Percentiles rank a stretch among this genome's conserved stretches.
Conservation (phyloP, 139 green algal genomes). For the Nannochloris sp. region DNA sequence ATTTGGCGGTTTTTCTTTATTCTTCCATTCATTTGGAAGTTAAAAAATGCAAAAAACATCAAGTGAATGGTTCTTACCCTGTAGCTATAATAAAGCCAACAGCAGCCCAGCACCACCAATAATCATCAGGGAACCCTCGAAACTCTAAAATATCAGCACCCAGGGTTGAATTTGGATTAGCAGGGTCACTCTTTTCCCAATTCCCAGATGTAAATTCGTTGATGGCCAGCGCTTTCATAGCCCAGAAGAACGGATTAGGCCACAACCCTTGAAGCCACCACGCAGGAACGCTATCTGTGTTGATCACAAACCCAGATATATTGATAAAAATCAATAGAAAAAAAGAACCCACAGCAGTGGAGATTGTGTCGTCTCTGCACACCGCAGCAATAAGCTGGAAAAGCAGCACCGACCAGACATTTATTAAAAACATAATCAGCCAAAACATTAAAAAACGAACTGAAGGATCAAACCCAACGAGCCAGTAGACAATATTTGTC, state of each 20-base stretch:
- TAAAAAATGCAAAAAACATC: neutral
- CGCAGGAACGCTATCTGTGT: slow-evolving; percentile 12
- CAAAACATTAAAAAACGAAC: slow-evolving; percentile 13
- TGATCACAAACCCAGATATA: slow-evolving; percentile 21
- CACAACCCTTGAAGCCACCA: slow-evolving; percentile 28
- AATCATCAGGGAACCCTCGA: slow-evolving; percentile 11
- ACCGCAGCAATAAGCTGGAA: slow-evolving; percentile 21
- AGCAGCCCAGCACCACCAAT: slow-evolving; percentile 20
- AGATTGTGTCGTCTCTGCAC: slow-evolving; percentile 19
- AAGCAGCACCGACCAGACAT: neutral
- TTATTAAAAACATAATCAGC: slow-evolving; percentile 7
- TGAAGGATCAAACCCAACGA: slow-evolving; percentile 22
- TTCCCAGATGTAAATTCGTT: slow-evolving; percentile 29
- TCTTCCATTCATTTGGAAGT: neutral
- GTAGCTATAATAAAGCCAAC: neutral
- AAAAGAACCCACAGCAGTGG: slow-evolving; percentile 13
- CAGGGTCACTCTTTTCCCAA: slow-evolving; percentile 3
- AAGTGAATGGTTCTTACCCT: neutral
- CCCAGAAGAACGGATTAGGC: slow-evolving; percentile 8
- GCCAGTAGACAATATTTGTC: slow-evolving; percentile 20
- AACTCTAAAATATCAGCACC: slow-evolving; percentile 2
- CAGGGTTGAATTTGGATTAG: slow-evolving; percentile 3
- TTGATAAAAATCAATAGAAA: slow-evolving; percentile 1
- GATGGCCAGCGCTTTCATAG: slow-evolving; percentile 4
- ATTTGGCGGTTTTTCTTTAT: too few relatives aligned